Evolutionary conservation across 148 eudicot species (phyloP).

Genomic region (Camellia japonica): DNA sequence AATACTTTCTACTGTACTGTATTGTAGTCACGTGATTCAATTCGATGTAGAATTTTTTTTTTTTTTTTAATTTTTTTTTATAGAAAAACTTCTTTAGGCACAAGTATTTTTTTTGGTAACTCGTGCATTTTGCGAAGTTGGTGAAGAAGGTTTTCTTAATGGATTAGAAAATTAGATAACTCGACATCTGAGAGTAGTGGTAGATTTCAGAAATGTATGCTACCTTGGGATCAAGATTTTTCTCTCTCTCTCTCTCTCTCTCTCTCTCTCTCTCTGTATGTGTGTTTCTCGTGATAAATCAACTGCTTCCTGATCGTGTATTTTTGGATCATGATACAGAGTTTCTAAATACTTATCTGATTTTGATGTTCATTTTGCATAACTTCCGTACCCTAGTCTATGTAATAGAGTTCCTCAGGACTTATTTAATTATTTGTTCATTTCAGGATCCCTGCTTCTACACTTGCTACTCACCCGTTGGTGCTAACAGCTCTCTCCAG

Average conservation of each 20-base stretch:
- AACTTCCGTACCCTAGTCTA: neutral
- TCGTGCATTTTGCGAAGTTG: neutral
- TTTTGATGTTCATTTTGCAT: neutral
- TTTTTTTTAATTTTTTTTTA: too few relatives aligned
- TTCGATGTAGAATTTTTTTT: neutral
- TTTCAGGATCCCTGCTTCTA: constrained; percentile 81
- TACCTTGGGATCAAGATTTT: neutral
- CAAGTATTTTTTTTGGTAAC: neutral
- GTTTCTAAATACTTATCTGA: neutral
- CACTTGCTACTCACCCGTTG: constrained; percentile 85
- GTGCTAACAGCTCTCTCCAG: constrained; percentile 84
- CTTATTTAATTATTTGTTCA: constrained; percentile 2
- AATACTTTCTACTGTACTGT: neutral
- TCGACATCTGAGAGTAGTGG: neutral
- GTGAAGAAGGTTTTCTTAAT: neutral
- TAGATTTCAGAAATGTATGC: neutral
- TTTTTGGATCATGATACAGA: neutral
- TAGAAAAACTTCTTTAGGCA: neutral
- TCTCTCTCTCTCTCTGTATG: neutral
- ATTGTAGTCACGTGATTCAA: neutral
- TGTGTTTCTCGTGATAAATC: neutral
- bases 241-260: too few relatives aligned
- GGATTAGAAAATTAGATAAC: neutral
- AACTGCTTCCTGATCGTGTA: neutral
- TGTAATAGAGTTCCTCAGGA: neutral